Base-by-base conservation (phyloP, 495 filamentous ascomycete species). In the Niebla homalea region DNA sequence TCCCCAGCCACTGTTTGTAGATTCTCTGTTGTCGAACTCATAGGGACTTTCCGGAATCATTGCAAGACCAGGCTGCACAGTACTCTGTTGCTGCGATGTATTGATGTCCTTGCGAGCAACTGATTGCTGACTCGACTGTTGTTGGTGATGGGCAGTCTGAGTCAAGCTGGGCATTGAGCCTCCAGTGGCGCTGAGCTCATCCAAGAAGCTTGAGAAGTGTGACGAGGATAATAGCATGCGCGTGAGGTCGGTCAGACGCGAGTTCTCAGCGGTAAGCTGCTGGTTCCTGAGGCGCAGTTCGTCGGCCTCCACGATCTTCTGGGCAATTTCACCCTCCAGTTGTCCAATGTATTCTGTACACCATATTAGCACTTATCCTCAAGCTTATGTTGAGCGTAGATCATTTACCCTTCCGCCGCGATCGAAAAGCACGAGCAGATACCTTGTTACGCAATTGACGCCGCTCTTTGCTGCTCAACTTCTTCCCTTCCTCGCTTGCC, bases 401-500 rank as follows among this genome's bases (percentile, higher is more conserved):
- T 45, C 48, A 60, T 78, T 71, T 78, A 96, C 92, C 90, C 73
- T 99, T 99, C 68, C 92, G 81, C 55, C 92, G 74, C 22, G 87
- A 93, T 32, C 92, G 83, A 79, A 99, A 99, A 37, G 89, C 89
- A 49, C 92, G 80, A 52, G 92, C 92, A 36, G 92, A 99, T 10
- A 99, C 92, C 67, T 99, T 99, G 74, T 99, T 99, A 39, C 92
- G 79, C 5, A 99, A 68, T 65, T 97, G 92, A 36, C 92, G 79
- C 36, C 92, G 79, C 68, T 96, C 87, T 65, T 95, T 94, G 72
- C 84, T 89, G 65, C 77, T 88, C 36, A 99, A 74, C 67, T 94
- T 94, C 79, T 99, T 99, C 40, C 90, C 92, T 66, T 94, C 90
- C 58, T 97, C 92, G 55, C 89, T 94, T 5, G 86, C 87, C 15